Conservation (phyloP, 129 eudicot genomes). For the Ambrosia trifida region DNA sequence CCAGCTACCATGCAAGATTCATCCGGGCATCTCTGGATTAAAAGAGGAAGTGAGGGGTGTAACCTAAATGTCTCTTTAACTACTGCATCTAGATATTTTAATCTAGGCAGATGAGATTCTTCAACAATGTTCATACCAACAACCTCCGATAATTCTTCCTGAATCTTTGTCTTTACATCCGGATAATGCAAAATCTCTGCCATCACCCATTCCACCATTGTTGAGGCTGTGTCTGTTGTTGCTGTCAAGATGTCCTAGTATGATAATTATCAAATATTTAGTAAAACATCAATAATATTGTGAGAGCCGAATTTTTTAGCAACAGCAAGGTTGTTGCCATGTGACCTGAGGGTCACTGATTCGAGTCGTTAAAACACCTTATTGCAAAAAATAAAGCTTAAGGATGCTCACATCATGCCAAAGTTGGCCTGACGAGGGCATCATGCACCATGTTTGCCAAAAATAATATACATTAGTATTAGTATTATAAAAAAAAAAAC, state of each 20-base stretch:
- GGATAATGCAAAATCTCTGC: constrained; percentile 41
- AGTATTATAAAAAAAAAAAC: not conserved
- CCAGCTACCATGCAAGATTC: constrained; percentile 37
- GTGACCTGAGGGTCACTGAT: no score
- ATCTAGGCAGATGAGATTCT: constrained; percentile 32
- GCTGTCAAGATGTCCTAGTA: constrained; percentile 42
- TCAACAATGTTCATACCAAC: constrained; percentile 33
- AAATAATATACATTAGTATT: not conserved
- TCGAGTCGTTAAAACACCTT: no score
- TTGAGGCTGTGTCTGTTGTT: constrained; percentile 40
- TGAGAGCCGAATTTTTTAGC: no score
- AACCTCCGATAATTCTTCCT: constrained; percentile 33
- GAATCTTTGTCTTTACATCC: constrained; percentile 27
- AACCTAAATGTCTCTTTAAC: constrained; percentile 43
- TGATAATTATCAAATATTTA: not conserved
- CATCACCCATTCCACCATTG: constrained; percentile 44
- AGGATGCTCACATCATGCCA: no score
- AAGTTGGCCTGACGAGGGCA: no score
- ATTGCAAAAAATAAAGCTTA: no score
- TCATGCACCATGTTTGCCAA: no score
- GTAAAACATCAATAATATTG: not conserved
- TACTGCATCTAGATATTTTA: constrained; percentile 46
- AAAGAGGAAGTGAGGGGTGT: constrained; percentile 45
- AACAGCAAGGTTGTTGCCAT: no score
- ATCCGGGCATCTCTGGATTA: constrained; percentile 40